Evolutionary conservation across 2,329 filamentous ascomycete species (phyloP).

Genomic region (Alternaria gansuensis): DNA sequence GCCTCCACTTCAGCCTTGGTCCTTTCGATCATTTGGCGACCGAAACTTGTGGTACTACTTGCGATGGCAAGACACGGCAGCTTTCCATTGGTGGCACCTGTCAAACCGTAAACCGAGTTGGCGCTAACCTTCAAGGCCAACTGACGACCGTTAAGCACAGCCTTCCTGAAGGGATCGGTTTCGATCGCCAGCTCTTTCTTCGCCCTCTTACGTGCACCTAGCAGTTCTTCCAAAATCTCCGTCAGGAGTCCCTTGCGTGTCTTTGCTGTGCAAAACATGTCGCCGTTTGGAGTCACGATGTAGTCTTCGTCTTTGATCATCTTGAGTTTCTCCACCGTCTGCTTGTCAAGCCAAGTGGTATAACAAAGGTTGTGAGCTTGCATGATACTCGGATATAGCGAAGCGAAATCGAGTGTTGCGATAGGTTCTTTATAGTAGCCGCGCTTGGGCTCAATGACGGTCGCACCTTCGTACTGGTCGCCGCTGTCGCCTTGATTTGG

Average conservation of each 20-base stretch:
- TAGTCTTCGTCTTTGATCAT: conserved; percentile 93
- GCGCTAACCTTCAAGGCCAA: conserved; percentile 95
- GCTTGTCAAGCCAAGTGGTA: conserved; percentile 87
- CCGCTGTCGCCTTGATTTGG: conserved; percentile 71
- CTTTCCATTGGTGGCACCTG: conserved; percentile 94
- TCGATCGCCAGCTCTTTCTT: conserved; percentile 89
- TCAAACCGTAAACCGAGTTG: conserved; percentile 97
- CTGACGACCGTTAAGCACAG: conserved; percentile 95
- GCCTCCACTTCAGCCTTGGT: conserved; percentile 95
- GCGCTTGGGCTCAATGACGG: conserved; percentile 93
- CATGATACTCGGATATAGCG: conserved; percentile 97
- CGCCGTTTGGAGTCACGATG: conserved; percentile 92
- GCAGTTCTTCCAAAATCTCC: conserved; percentile 93
- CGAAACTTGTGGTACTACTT: conserved; percentile 95
- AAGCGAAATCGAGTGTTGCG: conserved; percentile 97
- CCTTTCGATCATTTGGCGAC: conserved; percentile 98
- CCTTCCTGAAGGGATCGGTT: conserved; percentile 96
- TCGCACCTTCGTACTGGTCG: conserved; percentile 96
- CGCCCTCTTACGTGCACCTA: conserved; percentile 91
- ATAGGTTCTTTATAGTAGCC: conserved; percentile 96
- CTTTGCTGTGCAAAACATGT: conserved; percentile 88
- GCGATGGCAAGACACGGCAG: conserved; percentile 94
- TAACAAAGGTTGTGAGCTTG: conserved; percentile 99
- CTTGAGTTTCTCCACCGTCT: conserved; percentile 75
- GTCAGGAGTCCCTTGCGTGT: conserved; percentile 90